Conservation (phyloP, 331 rosid species). For the Cucumis variabilis region DNA sequence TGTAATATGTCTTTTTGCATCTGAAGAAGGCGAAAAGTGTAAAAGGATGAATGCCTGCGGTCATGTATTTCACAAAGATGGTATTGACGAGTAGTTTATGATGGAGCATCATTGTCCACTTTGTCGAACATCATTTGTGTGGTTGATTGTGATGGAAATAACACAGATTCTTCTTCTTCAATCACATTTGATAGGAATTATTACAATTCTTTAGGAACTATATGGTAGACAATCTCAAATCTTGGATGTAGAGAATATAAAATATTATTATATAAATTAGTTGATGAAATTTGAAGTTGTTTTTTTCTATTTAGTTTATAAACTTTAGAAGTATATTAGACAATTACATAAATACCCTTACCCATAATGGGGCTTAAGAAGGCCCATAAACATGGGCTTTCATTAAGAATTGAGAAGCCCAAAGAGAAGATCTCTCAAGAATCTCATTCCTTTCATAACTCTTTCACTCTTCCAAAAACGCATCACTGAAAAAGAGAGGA, state of each 20-base stretch:
- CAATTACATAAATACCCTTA: background rate
- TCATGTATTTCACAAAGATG: slow-evolving; percentile 30
- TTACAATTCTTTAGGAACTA: no score
- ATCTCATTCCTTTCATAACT: slow-evolving; percentile 4
- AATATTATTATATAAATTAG: no score
- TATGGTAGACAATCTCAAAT: no score
- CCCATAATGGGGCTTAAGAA: background rate
- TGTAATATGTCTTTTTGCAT: slow-evolving; percentile 19
- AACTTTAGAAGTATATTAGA: no score
- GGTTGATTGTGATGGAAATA: background rate
- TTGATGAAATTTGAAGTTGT: no score
- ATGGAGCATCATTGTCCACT: slow-evolving; percentile 19
- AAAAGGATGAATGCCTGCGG: background rate
- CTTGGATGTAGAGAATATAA: no score
- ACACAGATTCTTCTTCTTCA: background rate
- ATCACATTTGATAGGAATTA: background rate
- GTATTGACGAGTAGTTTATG: slow-evolving; percentile 30
- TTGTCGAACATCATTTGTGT: background rate
- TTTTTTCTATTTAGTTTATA: no score
- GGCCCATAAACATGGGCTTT: background rate
- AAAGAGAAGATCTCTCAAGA: background rate
- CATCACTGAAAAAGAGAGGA: background rate
- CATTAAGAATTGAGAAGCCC: background rate
- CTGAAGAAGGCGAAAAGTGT: slow-evolving; percentile 25
- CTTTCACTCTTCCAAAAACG: background rate